Percentiles rank a stretch among this genome's conserved stretches.
These are phyloP conservation scores for Phaeosphaeriaceae sp. DNA, from an alignment of 2,329 filamentous ascomycete species.

Conservation along the genomic window DNA sequence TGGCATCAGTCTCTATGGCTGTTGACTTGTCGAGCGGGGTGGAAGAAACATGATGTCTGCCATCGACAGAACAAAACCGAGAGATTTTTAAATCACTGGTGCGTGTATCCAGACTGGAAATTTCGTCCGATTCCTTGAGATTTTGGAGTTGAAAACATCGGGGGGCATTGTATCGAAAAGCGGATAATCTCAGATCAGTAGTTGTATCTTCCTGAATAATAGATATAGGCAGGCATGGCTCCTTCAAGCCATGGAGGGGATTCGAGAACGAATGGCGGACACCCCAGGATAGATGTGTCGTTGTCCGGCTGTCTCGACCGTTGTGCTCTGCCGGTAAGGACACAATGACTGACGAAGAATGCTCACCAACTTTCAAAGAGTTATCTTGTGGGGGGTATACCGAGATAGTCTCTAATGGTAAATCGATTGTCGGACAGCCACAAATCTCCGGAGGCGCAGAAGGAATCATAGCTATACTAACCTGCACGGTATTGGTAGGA, in stretches of 20 bases:
- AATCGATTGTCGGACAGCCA: constrained; percentile 17
- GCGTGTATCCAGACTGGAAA: constrained; percentile 51
- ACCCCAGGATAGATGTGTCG: constrained; percentile 44
- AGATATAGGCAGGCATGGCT: constrained; percentile 13
- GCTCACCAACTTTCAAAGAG: constrained; percentile 18
- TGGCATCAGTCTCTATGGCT: constrained; percentile 21
- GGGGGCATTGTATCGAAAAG: constrained; percentile 38
- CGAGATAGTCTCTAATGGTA: constrained; percentile 25
- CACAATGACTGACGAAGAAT: constrained; percentile 19
- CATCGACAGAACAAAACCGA: constrained; percentile 33
- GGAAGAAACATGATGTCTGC: constrained; percentile 21
- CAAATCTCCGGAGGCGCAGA: constrained; percentile 16
- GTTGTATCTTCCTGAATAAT: constrained; percentile 37
- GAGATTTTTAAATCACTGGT: constrained; percentile 41
- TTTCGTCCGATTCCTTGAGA: constrained; percentile 57
- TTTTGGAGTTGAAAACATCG: constrained; percentile 48
- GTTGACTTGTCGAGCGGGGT: constrained; percentile 29
- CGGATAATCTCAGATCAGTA: constrained; percentile 41
- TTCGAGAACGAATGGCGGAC: constrained; percentile 18
- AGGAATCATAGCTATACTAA: constrained; percentile 3
- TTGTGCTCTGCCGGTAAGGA: constrained; percentile 14
- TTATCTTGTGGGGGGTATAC: constrained; percentile 32
- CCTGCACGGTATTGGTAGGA: constrained; percentile 4
- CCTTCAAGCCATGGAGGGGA: constrained; percentile 12
- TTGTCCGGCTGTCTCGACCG: constrained; percentile 42